phyloP scores from a whole-genome alignment of 2,329 filamentous ascomycete species.

The Ophiostoma sp. region DNA sequence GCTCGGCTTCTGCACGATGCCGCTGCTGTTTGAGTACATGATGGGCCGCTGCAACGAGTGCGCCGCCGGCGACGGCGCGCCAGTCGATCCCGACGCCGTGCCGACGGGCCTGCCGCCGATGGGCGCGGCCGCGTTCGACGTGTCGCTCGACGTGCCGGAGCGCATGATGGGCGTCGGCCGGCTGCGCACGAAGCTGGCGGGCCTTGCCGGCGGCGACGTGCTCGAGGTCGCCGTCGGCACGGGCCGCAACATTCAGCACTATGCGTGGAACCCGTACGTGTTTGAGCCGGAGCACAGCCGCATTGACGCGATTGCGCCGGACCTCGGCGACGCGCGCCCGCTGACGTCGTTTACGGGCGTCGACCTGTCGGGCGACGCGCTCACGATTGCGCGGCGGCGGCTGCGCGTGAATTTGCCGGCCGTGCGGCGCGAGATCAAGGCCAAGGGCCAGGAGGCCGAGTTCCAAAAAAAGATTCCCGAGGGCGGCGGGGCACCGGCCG shows the following conservation, averaged over 20 bases:
- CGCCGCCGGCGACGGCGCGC: background rate
- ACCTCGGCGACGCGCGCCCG: constrained; percentile 23
- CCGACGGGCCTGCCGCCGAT: constrained; percentile 36
- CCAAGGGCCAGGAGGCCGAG: constrained; percentile 23
- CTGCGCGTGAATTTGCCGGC: constrained; percentile 42
- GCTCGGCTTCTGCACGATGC: constrained; percentile 27
- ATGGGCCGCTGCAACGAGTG: constrained; percentile 21
- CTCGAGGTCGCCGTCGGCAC: constrained; percentile 60
- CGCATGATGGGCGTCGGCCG: constrained; percentile 50
- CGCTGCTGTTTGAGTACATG: constrained; percentile 25
- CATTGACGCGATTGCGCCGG: background rate
- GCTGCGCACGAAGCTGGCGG: constrained; percentile 46
- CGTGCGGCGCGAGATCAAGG: constrained; percentile 38
- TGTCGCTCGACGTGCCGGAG: constrained; percentile 53
- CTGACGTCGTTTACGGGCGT: constrained; percentile 56
- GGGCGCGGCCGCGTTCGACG: constrained; percentile 52
- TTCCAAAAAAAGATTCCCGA: constrained; percentile 8
- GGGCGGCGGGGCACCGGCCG: constrained; percentile 24
- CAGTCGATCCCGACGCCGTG: constrained; percentile 19
- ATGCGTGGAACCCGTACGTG: constrained; percentile 45
- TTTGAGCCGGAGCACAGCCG: constrained; percentile 25
- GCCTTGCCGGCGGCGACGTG: constrained; percentile 49
- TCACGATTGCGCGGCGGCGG: constrained; percentile 51
- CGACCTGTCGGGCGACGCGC: constrained; percentile 56
- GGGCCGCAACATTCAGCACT: constrained; percentile 55